A percentile compares a stretch with the other conserved stretches of the same genome.
Evolutionary conservation across 768 basidiomycete genomes (phyloP).

Genomic region (Imleria badia): DNA sequence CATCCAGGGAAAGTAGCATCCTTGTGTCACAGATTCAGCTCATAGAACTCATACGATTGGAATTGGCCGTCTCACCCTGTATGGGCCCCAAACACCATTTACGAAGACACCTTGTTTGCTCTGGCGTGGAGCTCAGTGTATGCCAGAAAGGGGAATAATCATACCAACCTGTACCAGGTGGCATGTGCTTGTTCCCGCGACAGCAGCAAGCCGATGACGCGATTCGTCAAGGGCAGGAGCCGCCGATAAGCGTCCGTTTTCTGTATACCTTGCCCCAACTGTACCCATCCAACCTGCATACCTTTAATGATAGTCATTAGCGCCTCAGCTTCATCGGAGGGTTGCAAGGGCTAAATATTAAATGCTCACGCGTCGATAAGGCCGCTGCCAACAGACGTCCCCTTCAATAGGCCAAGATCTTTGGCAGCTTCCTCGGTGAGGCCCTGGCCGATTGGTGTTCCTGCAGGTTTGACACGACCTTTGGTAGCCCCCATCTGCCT

Average conservation of each 20-base stretch:
- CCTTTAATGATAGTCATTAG: conserved; percentile 35
- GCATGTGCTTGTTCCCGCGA: conserved; percentile 96
- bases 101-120: conserved; percentile 85
- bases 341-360: background rate
- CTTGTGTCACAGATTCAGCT: conserved; percentile 32
- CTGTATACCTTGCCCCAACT: conserved; percentile 72
- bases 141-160: background rate
- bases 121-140: conserved; percentile 35
- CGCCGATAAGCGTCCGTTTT: conserved; percentile 50
- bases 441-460: conserved; percentile 80
- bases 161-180: conserved; percentile 79
- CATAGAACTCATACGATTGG: background rate
- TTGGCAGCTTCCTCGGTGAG: conserved; percentile 75
- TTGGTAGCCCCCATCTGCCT: conserved; percentile 69
- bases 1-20: conserved; percentile 89
- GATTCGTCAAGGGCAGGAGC: conserved; percentile 74
- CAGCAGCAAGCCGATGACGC: conserved; percentile 79
- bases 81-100: conserved; percentile 90
- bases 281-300: conserved; percentile 99
- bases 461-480: conserved; percentile 73
- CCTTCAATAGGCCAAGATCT: conserved; percentile 81
- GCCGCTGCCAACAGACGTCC: conserved; percentile 91
- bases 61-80: conserved; percentile 48
- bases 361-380: conserved; percentile 86
- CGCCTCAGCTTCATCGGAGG: background rate